These are phyloP conservation scores for Pterocarpus macrocarpus DNA, from an alignment of 306 rosid genomes.

Conservation along the genomic window DNA sequence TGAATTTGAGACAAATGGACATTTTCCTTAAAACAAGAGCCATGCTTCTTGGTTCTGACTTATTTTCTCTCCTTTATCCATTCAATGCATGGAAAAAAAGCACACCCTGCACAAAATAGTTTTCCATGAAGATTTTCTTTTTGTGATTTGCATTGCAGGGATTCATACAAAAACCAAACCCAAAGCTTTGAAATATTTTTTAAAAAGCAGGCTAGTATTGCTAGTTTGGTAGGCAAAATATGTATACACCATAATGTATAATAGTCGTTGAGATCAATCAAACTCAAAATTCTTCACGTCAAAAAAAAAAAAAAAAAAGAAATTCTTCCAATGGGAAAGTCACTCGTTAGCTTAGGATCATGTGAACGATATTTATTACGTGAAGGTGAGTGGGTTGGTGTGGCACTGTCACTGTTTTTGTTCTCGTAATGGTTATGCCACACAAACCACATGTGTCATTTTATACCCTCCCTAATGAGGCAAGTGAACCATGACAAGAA, in stretches of 20 bases:
- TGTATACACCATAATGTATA: neutral
- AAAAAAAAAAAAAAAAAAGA: neutral
- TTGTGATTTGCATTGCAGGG: neutral
- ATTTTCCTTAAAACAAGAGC: constrained; percentile 15
- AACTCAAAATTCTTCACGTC: neutral
- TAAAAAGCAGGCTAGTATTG: neutral
- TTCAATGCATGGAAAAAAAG: neutral
- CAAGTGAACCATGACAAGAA: neutral
- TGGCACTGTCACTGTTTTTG: neutral
- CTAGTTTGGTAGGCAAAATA: neutral
- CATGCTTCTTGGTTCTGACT: constrained; percentile 18
- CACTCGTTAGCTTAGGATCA: neutral
- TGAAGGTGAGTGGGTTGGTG: neutral
- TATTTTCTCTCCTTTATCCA: neutral
- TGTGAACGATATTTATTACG: constrained; percentile 13
- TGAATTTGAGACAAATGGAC: neutral
- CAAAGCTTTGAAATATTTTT: neutral
- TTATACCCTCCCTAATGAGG: neutral
- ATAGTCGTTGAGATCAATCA: constrained; percentile 2
- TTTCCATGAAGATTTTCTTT: neutral
- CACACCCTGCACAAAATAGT: neutral
- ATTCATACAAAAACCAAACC: neutral
- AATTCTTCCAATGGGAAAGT: constrained; percentile 1
- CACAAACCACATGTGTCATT: neutral
- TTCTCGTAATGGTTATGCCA: neutral